Conservation (phyloP, 2,329 filamentous ascomycete species). For the Cladorrhinum sp. region DNA sequence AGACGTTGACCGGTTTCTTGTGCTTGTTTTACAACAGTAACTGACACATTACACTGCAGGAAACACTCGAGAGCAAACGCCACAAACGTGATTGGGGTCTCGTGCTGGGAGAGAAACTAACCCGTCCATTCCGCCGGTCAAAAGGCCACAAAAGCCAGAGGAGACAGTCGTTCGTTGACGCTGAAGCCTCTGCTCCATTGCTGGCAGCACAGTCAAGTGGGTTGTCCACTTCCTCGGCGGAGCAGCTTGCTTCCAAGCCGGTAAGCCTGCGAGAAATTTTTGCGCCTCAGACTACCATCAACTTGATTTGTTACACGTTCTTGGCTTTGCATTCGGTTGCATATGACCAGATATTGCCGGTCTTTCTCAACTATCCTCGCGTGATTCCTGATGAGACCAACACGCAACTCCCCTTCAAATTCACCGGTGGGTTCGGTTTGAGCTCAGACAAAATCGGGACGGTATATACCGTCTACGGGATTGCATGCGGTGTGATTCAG, state of each 20-base stretch:
- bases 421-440: constrained; percentile 75
- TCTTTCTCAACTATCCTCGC: constrained; percentile 77
- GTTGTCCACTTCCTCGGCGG: constrained; percentile 26
- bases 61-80: constrained; percentile 75
- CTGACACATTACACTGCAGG: constrained; percentile 40
- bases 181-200: constrained; percentile 56
- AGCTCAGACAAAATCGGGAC: constrained; percentile 73
- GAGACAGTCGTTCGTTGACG: constrained; percentile 50
- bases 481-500: constrained; percentile 76
- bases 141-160: constrained; percentile 33
- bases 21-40: background rate
- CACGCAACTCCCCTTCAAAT: constrained; percentile 71
- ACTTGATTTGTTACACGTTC: constrained; percentile 71
- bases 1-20: too few species aligned
- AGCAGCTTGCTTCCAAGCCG: constrained; percentile 28
- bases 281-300: constrained; percentile 32
- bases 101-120: constrained; percentile 65
- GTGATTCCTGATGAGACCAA: constrained; percentile 54
- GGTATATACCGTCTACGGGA: constrained; percentile 79
- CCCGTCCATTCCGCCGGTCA: constrained; percentile 32
- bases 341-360: constrained; percentile 83
- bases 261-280: constrained; percentile 29
- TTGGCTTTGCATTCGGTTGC: constrained; percentile 79
- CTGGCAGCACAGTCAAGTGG: constrained; percentile 35
- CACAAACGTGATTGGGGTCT: constrained; percentile 72